These are phyloP conservation scores for Saccharomyces hybrid DNA, from an alignment of 1,139 yeast genomes.

Conservation along the genomic window DNA sequence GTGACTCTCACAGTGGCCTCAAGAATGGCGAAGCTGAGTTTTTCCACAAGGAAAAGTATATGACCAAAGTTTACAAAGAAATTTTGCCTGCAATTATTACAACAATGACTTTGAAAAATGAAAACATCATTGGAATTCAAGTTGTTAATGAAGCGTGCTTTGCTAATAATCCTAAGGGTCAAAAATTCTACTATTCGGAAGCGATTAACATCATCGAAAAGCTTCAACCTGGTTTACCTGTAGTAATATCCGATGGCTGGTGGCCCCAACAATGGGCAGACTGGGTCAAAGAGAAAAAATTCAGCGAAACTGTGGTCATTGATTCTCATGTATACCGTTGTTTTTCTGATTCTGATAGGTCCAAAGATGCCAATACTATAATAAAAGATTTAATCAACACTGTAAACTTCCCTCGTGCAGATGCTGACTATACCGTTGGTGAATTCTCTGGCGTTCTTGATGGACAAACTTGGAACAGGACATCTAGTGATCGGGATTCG, in stretches of 20 bases:
- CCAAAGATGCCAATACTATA: conserved; percentile 56
- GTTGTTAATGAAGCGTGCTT: conserved; percentile 78
- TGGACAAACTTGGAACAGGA: conserved; percentile 59
- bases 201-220: conserved; percentile 58
- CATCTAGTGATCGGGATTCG: conserved; percentile 41
- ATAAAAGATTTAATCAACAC: conserved; percentile 49
- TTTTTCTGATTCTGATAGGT: conserved; percentile 67
- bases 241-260: conserved; percentile 92
- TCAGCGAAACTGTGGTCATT: conserved; percentile 54
- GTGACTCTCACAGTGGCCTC: conserved; percentile 75
- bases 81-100: conserved; percentile 53
- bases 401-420: conserved; percentile 42
- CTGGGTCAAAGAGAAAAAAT: conserved; percentile 44
- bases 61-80: conserved; percentile 37
- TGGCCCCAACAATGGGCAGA: conserved; percentile 74
- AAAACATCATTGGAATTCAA: conserved; percentile 75
- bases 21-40: conserved; percentile 57
- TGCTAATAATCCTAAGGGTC: conserved; percentile 44
- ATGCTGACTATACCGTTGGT: conserved; percentile 74
- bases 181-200: conserved; percentile 56
- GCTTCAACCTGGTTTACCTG: conserved; percentile 52
- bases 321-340: conserved; percentile 87
- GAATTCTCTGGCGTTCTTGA: conserved; percentile 89
- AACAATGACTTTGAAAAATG: conserved; percentile 51
- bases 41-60: conserved; percentile 37